phyloP scores from a whole-genome alignment of 1,139 yeast species.

The Taphrina flavorubra region DNA sequence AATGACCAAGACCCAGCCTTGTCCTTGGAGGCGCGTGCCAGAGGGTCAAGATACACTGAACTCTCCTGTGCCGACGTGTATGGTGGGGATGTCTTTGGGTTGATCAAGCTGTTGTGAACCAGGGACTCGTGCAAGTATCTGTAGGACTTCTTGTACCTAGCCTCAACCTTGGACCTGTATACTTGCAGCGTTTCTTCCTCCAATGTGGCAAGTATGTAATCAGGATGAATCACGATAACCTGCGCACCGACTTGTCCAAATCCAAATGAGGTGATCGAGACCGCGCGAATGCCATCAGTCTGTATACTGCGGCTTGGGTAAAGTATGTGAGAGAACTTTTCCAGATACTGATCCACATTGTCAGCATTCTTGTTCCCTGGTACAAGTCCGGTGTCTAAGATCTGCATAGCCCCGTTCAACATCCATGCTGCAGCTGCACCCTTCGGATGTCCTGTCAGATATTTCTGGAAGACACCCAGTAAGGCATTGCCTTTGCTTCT shows the following conservation, averaged over 20 bases:
- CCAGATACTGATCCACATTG: constrained; percentile 82
- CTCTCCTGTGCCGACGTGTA: constrained; percentile 85
- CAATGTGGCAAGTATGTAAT: constrained; percentile 85
- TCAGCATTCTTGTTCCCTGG: constrained; percentile 99
- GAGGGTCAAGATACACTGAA: constrained; percentile 92
- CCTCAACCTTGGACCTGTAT: constrained; percentile 71
- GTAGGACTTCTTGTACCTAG: constrained; percentile 89
- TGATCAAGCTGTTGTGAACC: constrained; percentile 87
- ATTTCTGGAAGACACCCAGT: constrained; percentile 97
- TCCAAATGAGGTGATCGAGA: constrained; percentile 95
- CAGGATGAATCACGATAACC: constrained; percentile 89
- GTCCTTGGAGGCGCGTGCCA: constrained; percentile 72
- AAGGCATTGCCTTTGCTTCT: constrained; percentile 98
- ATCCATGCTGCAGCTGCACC: constrained; percentile 99
- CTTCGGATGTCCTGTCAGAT: constrained; percentile 99
- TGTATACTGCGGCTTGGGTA: constrained; percentile 92
- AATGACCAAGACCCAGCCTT: constrained; percentile 62
- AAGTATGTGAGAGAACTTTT: constrained; percentile 83
- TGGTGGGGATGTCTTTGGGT: constrained; percentile 92
- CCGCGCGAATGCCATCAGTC: constrained; percentile 98
- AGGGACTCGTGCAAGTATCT: constrained; percentile 96
- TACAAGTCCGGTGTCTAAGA: constrained; percentile 86
- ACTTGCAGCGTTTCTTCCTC: constrained; percentile 70
- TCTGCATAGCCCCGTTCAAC: constrained; percentile 97
- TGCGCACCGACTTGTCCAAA: constrained; percentile 99